Percentiles rank a stretch among this genome's conserved stretches.
Conservation (phyloP, 306 rosid genomes). For the Trifolium pratense region DNA sequence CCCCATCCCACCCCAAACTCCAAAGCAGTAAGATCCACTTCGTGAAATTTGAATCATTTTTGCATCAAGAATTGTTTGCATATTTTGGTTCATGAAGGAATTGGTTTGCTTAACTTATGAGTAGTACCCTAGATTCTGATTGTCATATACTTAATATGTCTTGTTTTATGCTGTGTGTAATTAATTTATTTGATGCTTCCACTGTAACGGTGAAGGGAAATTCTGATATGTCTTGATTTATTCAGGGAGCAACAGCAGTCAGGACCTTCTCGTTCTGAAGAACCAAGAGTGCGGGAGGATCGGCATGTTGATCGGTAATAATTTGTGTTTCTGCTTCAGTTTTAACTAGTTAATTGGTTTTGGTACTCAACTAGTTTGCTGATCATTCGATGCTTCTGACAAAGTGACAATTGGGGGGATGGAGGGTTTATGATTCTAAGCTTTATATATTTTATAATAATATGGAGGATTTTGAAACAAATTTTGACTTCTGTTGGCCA, state of each 20-base stretch:
- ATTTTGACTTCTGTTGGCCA: constrained; percentile 37
- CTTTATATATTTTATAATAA: constrained; percentile 5
- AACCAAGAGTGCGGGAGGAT: constrained; percentile 90
- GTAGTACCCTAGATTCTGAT: background rate
- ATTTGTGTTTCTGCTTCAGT: constrained; percentile 17
- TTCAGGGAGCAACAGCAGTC: constrained; percentile 86
- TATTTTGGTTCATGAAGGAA: constrained; percentile 5
- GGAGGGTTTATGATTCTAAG: background rate
- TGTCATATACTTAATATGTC: background rate
- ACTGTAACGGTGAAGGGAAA: background rate
- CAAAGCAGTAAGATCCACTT: background rate
- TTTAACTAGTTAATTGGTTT: constrained; percentile 7
- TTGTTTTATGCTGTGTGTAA: background rate
- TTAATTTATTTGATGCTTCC: background rate
- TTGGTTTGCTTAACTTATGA: background rate
- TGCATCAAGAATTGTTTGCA: constrained; percentile 15
- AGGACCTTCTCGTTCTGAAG: constrained; percentile 86
- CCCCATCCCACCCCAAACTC: background rate
- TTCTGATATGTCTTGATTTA: constrained; percentile 44
- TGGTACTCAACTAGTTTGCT: constrained; percentile 13
- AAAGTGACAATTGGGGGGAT: background rate
- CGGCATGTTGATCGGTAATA: constrained; percentile 76
- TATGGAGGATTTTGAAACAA: background rate
- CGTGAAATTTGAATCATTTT: background rate
- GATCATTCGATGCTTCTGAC: background rate